Conservation (phyloP, 169 alveolate species). For the Babesia bovis region DNA sequence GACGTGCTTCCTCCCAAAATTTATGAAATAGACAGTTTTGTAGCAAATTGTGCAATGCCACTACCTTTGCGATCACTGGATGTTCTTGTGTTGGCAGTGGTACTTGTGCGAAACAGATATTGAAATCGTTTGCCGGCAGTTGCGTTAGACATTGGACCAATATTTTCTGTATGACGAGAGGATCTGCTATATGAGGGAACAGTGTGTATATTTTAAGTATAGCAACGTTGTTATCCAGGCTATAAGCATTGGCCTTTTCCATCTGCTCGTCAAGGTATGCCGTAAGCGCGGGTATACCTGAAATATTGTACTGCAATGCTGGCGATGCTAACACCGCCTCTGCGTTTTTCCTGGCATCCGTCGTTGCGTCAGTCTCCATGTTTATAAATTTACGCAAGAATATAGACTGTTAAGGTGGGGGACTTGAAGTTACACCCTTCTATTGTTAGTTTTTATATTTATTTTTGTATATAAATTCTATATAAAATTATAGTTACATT, state of each 20-base stretch:
- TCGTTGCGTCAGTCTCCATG: constrained; percentile 10
- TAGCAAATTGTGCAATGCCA: constrained; percentile 46
- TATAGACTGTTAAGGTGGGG: not conserved
- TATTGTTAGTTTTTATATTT: no score
- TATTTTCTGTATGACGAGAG: constrained; percentile 51
- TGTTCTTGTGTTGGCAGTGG: constrained; percentile 53
- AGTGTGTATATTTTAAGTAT: constrained; percentile 55
- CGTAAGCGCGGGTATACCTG: constrained; percentile 50
- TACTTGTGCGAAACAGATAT: constrained; percentile 59
- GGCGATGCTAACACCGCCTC: constrained; percentile 56
- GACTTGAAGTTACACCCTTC: no score
- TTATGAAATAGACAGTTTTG: constrained; percentile 51
- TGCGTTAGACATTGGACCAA: constrained; percentile 47
- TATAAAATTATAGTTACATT: no score
- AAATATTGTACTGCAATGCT: constrained; percentile 40
- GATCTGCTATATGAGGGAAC: constrained; percentile 37
- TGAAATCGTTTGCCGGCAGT: constrained; percentile 60
- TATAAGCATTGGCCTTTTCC: constrained; percentile 38
- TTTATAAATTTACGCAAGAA: not conserved
- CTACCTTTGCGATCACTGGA: constrained; percentile 39
- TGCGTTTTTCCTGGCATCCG: constrained; percentile 32
- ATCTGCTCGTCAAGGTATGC: constrained; percentile 54
- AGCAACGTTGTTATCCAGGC: constrained; percentile 59
- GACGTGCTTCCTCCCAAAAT: constrained; percentile 56
- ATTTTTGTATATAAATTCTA: no score